Evolutionary conservation across 2,329 filamentous ascomycete genomes (phyloP), one percentile per base, ranked within the genome.

Genomic region (Aspergillus sp.): DNA sequence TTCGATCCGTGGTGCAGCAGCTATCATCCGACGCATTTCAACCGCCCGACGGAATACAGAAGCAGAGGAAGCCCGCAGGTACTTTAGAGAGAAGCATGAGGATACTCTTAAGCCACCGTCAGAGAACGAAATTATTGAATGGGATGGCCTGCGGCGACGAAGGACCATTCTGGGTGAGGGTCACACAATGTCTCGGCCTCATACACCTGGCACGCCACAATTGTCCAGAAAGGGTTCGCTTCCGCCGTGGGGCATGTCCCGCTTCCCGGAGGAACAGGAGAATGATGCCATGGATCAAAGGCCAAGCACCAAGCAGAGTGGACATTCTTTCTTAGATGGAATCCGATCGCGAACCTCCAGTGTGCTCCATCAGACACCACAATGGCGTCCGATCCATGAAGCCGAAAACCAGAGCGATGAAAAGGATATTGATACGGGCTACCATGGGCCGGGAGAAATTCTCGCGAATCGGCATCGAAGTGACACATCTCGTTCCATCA

Each of bases 1-100:
- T 65, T 90, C 93, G 7, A 94, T 98, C 59, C 88, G 93, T 53
- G 93, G 91, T 48, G 76, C 91, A 11, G 90, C 88, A 6, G 89
- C 90, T 37, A 89, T 98, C 46, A 78, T 98, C 42, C 82, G 93
- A 49, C 82, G 87, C 10, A 76, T 98, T 39, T 96, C 90, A 0
- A 76, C 76, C 8, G 77, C 84, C 0, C 79, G 93, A 48, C 79
- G 85, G 48, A 86, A 85, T 61, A 86, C 86, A 73, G 88, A 97
- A 63, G 75, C 82, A 6, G 81, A 88, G 36, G 93, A 97, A 64
- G 79, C 85, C 13, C 85, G 80, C 54, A 82, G 88, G 29, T 75
- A 95, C 45, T 83, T 85, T 47, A 84, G 90, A 55, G 91, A 97
- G 59, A 88, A 83, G 61, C 70, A 79, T 57, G 73, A 76, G 52